Percentiles rank a stretch among this genome's conserved stretches.
Evolutionary conservation across 116 monocot species (phyloP).

Genomic region (Thalassia testudinum): DNA sequence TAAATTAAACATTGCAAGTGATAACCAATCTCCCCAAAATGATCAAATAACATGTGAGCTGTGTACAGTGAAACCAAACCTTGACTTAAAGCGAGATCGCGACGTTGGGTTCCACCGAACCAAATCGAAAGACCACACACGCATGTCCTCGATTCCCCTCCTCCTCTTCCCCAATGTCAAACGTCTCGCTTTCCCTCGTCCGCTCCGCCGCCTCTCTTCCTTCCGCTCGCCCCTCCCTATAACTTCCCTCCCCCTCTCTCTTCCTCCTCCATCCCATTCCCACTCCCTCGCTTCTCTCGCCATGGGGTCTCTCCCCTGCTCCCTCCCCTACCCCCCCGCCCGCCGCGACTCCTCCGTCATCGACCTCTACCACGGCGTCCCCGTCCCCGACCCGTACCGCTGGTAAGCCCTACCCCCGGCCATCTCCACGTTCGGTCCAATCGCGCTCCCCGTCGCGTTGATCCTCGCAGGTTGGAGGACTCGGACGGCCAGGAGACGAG

Average conservation of each 20-base stretch:
- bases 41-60: too few relatives aligned
- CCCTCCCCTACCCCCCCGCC: slow-evolving; percentile 45
- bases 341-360: slow-evolving; percentile 70
- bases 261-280: background rate
- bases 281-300: background rate
- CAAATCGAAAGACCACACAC: too few relatives aligned
- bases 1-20: too few relatives aligned
- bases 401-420: slow-evolving; percentile 21
- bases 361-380: slow-evolving; percentile 71
- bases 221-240: background rate
- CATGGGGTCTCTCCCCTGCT: slow-evolving; percentile 37
- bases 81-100: too few relatives aligned
- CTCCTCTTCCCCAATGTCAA: too few relatives aligned
- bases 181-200: background rate
- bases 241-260: too few relatives aligned
- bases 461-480: slow-evolving; percentile 55
- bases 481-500: slow-evolving; percentile 66
- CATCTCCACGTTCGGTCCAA: background rate
- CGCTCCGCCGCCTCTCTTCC: background rate
- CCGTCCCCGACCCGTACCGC: slow-evolving; percentile 75
- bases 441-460: background rate
- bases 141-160: too few relatives aligned
- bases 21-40: too few relatives aligned
- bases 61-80: too few relatives aligned
- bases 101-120: too few relatives aligned